Evolutionary conservation across 2,329 filamentous ascomycete genomes (phyloP), one percentile per base, ranked within the genome.

Genomic region (Didymosphaeria variabile): DNA sequence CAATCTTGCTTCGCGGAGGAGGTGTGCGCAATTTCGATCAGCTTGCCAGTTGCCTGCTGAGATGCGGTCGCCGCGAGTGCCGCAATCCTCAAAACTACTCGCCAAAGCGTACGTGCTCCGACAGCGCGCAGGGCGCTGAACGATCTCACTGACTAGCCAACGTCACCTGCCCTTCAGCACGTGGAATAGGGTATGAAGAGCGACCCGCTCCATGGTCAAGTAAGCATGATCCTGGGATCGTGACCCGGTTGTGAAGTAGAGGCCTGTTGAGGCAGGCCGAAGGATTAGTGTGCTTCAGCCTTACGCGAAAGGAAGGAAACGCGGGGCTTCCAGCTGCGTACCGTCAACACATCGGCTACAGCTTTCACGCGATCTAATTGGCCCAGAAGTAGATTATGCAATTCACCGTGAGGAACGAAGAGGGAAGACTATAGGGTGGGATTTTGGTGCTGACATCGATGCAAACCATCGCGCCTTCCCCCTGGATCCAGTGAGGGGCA

Each of bases 401-500:
- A 40, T 15, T n/a, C 15, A 19, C 23, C 23, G 19, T 12, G 12
- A 36, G 3, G 34, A 10, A 36, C 10, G 34, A 44, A 44, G n/a
- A n/a, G 40, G 38, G 15, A 10, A 44, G 40, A 19, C 7, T 21
- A 21, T 44, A 10, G 42, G 19, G 10, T 19, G 42, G 42, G 7
- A 21, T 23, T 19, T 7, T 23, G 7, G 29, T 47, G 5, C n/a
- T 17, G 45, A 47, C 15, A 9, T 47, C 19, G 45, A 29, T 29
- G 45, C 45, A 15, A 26, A 34, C 49, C n/a, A 52, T 15, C 15
- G 49, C 49, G 36, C 5, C 34, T 52, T 52, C 49, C 49, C 49
- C 49, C 49, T 52, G 49, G 34, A 17, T 46, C 21, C 47, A 40
- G 13, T 26, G 51, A 36, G 51, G 51, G 51, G 51, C 51, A 54